Percentiles rank a stretch among this genome's conserved stretches.
phyloP scores from a whole-genome alignment of 169 alveolate genomes.

The Perkinsus chesapeaki region DNA sequence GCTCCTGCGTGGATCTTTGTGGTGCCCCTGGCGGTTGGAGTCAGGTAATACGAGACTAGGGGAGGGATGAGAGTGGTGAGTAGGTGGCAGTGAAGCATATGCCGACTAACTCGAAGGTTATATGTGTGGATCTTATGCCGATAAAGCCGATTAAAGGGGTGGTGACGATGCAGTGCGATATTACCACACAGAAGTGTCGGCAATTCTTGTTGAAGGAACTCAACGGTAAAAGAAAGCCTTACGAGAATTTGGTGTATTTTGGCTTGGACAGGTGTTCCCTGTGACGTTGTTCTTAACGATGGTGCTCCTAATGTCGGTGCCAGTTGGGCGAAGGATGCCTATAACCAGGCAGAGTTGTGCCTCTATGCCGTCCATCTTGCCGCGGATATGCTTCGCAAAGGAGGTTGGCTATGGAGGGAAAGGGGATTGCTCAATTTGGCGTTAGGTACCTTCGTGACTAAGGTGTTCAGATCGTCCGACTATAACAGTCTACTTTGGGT shows the following conservation, averaged over 20 bases:
- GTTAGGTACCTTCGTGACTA: constrained; percentile 73
- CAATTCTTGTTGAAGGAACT: constrained; percentile 26
- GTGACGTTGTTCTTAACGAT: constrained; percentile 95
- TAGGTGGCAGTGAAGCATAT: constrained; percentile 74
- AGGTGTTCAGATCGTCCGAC: constrained; percentile 89
- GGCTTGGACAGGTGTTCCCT: background rate
- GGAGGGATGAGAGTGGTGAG: background rate
- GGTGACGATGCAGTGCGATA: constrained; percentile 87
- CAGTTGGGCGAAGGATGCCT: constrained; percentile 96
- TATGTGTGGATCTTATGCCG: constrained; percentile 96
- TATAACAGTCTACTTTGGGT: constrained; percentile 94
- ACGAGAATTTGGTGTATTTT: constrained; percentile 6
- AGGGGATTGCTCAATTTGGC: constrained; percentile 39
- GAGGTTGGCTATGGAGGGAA: constrained; percentile 51
- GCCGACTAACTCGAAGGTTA: constrained; percentile 84
- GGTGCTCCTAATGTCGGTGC: constrained; percentile 99
- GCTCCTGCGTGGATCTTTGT: constrained; percentile 89
- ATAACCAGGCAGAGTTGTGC: constrained; percentile 88
- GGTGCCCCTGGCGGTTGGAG: constrained; percentile 99
- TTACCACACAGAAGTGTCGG: constrained; percentile 70
- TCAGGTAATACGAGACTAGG: constrained; percentile 48
- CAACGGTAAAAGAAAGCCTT: background rate
- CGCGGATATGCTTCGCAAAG: constrained; percentile 53
- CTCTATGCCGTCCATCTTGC: constrained; percentile 87
- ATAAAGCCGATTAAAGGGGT: constrained; percentile 93